phyloP scores from a whole-genome alignment of 495 filamentous ascomycete genomes.

The Talaromyces liani region DNA sequence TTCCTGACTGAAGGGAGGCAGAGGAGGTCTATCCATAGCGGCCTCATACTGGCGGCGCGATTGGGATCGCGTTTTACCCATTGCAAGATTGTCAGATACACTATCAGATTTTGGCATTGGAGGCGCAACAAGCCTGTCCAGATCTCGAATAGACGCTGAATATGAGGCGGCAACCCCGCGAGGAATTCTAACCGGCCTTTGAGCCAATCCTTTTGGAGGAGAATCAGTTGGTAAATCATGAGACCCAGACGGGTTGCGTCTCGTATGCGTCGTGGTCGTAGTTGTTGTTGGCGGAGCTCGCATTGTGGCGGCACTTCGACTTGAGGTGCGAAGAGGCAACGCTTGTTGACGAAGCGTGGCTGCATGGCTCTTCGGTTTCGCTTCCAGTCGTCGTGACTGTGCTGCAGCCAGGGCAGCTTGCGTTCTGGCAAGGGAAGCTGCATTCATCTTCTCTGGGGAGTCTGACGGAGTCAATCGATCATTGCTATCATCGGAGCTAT shows the following conservation, averaged over 20 bases:
- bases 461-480: slow-evolving; percentile 20
- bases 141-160: slow-evolving; percentile 24
- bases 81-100: slow-evolving; percentile 26
- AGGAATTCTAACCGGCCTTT: slow-evolving; percentile 35
- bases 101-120: slow-evolving; percentile 24
- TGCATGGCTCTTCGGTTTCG: slow-evolving; percentile 38
- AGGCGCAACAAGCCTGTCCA: slow-evolving; percentile 21
- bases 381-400: slow-evolving; percentile 33
- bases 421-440: slow-evolving; percentile 25
- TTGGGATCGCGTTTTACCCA: slow-evolving; percentile 42
- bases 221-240: slow-evolving; percentile 13
- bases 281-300: slow-evolving; percentile 19
- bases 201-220: slow-evolving; percentile 28
- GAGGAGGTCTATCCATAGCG: slow-evolving; percentile 18
- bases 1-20: slow-evolving; percentile 11
- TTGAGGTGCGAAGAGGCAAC: slow-evolving; percentile 21
- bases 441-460: slow-evolving; percentile 11
- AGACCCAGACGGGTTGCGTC: slow-evolving; percentile 14
- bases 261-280: neutral
- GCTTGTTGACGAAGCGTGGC: slow-evolving; percentile 42
- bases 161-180: slow-evolving; percentile 30
- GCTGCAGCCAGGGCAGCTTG: slow-evolving; percentile 35
- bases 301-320: slow-evolving; percentile 24
- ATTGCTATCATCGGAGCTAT: slow-evolving; percentile 20
- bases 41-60: slow-evolving; percentile 31